A percentile compares a stretch with the other conserved stretches of the same genome.
Evolutionary conservation across 371 early-diverging fungal genomes (phyloP).

Genomic region (Mortierella sp.): DNA sequence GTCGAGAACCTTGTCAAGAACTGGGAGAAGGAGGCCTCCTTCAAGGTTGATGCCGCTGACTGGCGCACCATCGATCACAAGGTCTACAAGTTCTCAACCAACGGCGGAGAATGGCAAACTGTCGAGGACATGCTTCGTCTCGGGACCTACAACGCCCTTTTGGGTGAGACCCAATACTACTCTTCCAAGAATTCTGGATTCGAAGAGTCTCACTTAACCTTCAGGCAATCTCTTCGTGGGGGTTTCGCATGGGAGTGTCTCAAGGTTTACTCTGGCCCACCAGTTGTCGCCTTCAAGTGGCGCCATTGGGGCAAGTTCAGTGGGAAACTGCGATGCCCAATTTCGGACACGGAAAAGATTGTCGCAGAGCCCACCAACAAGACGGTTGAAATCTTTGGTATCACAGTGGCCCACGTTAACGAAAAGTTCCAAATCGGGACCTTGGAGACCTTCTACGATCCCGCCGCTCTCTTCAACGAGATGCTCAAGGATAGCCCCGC

Average conservation of each 20-base stretch:
- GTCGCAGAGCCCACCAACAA: slow-evolving; percentile 90
- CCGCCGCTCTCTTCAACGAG: slow-evolving; percentile 61
- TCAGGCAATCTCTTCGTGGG: slow-evolving; percentile 64
- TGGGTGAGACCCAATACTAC: slow-evolving; percentile 66
- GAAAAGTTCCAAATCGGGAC: slow-evolving; percentile 65
- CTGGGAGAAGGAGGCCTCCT: slow-evolving; percentile 71
- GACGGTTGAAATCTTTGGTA: slow-evolving; percentile 59
- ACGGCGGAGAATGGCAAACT: slow-evolving; percentile 58
- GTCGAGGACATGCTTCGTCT: slow-evolving; percentile 65
- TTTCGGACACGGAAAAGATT: slow-evolving; percentile 82
- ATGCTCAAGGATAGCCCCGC: slow-evolving; percentile 59
- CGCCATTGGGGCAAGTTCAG: slow-evolving; percentile 64
- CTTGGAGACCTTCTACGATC: slow-evolving; percentile 66
- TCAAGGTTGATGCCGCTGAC: slow-evolving; percentile 63
- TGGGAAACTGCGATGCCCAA: slow-evolving; percentile 74
- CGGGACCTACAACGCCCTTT: slow-evolving; percentile 70
- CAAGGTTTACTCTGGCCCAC: slow-evolving; percentile 65
- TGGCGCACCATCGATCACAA: slow-evolving; percentile 62
- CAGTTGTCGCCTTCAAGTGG: slow-evolving; percentile 67
- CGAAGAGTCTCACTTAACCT: slow-evolving; percentile 64
- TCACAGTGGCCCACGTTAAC: slow-evolving; percentile 65
- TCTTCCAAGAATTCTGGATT: slow-evolving; percentile 66
- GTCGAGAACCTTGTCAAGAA: slow-evolving; percentile 69
- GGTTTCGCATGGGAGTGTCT: slow-evolving; percentile 66
- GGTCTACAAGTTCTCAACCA: slow-evolving; percentile 65